These are phyloP conservation scores for Stephania cephalantha DNA, from an alignment of 164 flowering plant genomes.

Conservation along the genomic window DNA sequence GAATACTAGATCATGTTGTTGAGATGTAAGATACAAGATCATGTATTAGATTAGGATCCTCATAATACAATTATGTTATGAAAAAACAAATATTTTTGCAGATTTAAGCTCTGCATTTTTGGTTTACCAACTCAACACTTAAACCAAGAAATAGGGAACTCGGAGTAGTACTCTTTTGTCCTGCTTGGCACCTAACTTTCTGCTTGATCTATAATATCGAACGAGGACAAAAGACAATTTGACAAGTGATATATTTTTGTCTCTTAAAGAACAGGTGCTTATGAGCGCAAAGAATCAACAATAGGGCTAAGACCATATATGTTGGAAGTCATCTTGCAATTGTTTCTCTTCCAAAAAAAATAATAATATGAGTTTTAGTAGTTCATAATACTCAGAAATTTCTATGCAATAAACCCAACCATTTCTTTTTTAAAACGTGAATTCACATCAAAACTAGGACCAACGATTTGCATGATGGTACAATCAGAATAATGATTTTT, in stretches of 20 bases:
- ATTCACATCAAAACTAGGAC: neutral
- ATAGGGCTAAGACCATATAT: too few relatives aligned
- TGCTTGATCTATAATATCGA: neutral
- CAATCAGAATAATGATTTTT: neutral
- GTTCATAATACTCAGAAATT: neutral
- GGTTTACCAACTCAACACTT: neutral
- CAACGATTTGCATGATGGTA: slow-evolving; percentile 1
- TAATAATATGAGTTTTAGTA: neutral
- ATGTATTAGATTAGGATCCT: neutral
- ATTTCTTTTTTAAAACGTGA: neutral
- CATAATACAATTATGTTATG: neutral
- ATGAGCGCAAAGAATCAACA: neutral
- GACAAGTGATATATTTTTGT: neutral
- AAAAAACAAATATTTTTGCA: neutral
- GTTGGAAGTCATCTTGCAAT: too few relatives aligned
- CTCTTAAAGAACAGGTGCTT: neutral
- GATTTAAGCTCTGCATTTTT: neutral
- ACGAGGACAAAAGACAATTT: neutral
- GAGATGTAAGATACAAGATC: neutral
- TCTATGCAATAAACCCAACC: neutral
- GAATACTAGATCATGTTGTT: neutral
- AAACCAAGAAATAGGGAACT: neutral
- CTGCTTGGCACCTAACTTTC: neutral
- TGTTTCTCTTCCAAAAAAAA: too few relatives aligned
- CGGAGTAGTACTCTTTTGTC: neutral